Evolutionary conservation across 2,329 filamentous ascomycete species (phyloP).

Genomic region (Colletotrichum cordylinicola): DNA sequence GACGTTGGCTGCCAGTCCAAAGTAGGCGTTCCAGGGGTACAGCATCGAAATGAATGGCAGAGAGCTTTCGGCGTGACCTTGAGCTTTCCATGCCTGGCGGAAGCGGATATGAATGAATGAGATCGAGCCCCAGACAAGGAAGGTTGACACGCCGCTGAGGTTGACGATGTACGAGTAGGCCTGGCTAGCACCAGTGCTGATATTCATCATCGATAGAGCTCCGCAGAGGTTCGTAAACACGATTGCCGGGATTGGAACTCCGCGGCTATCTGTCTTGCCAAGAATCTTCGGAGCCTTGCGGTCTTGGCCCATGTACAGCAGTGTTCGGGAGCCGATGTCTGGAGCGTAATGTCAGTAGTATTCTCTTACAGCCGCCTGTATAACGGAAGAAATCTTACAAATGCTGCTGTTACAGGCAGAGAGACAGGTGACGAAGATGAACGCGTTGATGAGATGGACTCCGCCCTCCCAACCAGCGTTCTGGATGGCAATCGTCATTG

Average conservation of each 20-base stretch:
- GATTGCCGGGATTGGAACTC: conserved; percentile 66
- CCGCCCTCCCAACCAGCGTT: conserved; percentile 77
- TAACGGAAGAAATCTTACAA: conserved; percentile 34
- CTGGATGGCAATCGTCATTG: conserved; percentile 76
- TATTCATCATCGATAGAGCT: conserved; percentile 76
- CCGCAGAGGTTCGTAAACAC: conserved; percentile 75
- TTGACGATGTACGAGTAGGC: conserved; percentile 76
- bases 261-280: conserved; percentile 69
- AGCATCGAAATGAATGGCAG: conserved; percentile 61
- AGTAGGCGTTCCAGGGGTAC: conserved; percentile 66
- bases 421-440: conserved; percentile 76
- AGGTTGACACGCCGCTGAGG: conserved; percentile 72
- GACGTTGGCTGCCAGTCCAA: conserved; percentile 61
- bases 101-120: conserved; percentile 76
- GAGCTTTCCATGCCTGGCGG: conserved; percentile 64
- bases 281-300: conserved; percentile 74
- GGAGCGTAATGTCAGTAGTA: not conserved
- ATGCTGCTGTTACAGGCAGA: conserved; percentile 77
- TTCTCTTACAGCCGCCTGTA: accelerated
- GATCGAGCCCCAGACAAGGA: conserved; percentile 75
- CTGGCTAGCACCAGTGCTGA: conserved; percentile 68
- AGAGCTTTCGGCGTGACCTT: conserved; percentile 59
- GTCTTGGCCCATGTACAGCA: conserved; percentile 78
- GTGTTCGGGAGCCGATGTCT: conserved; percentile 74
- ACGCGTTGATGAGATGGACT: conserved; percentile 79